Evolutionary conservation across 2,329 filamentous ascomycete species (phyloP).

Genomic region (Pseudonectria foliicola): DNA sequence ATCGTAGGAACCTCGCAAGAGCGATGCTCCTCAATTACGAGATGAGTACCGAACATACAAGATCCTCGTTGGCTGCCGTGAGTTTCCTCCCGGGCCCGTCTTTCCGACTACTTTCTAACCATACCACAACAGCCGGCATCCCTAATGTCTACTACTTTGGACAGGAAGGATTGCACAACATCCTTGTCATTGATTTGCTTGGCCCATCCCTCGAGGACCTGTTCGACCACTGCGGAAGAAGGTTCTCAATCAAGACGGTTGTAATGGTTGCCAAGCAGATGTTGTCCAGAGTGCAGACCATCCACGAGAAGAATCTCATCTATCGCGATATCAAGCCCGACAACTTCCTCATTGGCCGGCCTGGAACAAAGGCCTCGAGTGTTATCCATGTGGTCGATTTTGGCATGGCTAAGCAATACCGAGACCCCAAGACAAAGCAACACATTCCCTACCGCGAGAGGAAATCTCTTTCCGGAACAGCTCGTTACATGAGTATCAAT

Average conservation of each 20-base stretch:
- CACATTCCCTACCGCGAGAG: slow-evolving; percentile 96
- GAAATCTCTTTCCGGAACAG: slow-evolving; percentile 93
- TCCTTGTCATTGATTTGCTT: slow-evolving; percentile 93
- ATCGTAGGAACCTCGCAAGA: slow-evolving; percentile 99
- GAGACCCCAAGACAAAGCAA: slow-evolving; percentile 97
- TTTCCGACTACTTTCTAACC: slow-evolving; percentile 16
- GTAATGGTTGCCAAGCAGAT: slow-evolving; percentile 99
- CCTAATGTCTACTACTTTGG: slow-evolving; percentile 99
- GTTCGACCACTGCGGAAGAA: slow-evolving; percentile 93
- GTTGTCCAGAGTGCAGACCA: slow-evolving; percentile 86
- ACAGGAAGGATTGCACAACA: slow-evolving; percentile 97
- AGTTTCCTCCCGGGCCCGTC: slow-evolving; percentile 39
- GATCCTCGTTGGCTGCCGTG: slow-evolving; percentile 97
- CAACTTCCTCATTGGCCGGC: slow-evolving; percentile 95
- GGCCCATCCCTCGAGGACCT: slow-evolving; percentile 93
- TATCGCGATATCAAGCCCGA: slow-evolving; percentile 99
- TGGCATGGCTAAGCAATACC: slow-evolving; percentile 99
- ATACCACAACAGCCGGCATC: slow-evolving; percentile 65
- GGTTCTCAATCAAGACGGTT: slow-evolving; percentile 94
- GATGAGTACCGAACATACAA: slow-evolving; percentile 99
- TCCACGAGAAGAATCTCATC: slow-evolving; percentile 98
- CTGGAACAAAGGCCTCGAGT: slow-evolving; percentile 88
- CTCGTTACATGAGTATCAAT: slow-evolving; percentile 99
- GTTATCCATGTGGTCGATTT: slow-evolving; percentile 99
- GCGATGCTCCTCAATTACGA: slow-evolving; percentile 92